Conservation (phyloP, 495 filamentous ascomycete genomes). For the Hypoxylon subgilvum region DNA sequence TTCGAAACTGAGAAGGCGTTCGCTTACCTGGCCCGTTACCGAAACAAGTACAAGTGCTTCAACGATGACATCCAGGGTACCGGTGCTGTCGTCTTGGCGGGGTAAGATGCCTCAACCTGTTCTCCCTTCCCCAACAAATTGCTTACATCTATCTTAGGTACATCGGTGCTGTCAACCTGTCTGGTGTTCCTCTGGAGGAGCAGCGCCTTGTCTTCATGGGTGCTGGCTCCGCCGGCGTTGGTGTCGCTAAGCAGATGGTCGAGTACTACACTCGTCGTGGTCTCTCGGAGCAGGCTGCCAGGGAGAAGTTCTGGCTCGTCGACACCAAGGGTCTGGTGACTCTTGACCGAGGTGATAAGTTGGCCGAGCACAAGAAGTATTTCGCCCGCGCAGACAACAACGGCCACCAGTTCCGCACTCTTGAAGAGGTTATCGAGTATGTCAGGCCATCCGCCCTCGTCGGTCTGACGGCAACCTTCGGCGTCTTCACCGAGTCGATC, state of each 20-base stretch:
- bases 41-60: constrained; percentile 88
- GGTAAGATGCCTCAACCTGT: constrained; percentile 50
- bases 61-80: constrained; percentile 99
- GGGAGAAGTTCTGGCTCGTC: constrained; percentile 93
- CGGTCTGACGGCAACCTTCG: constrained; percentile 91
- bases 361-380: constrained; percentile 97
- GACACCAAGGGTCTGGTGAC: constrained; percentile 97
- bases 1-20: constrained; percentile 95
- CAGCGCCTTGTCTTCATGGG: constrained; percentile 96
- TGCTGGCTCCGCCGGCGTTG: constrained; percentile 92
- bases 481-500: constrained; percentile 89
- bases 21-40: constrained; percentile 88
- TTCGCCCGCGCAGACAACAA: constrained; percentile 91
- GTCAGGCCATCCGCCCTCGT: constrained; percentile 94
- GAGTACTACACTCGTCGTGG: constrained; percentile 94
- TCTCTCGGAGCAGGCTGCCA: constrained; percentile 88
- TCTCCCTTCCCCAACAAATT: constrained; percentile 7
- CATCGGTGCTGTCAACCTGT: constrained; percentile 91
- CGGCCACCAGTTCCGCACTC: constrained; percentile 86
- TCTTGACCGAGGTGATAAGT: constrained; percentile 87
- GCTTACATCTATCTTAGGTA: constrained; percentile 57
- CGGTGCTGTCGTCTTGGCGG: constrained; percentile 90
- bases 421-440: constrained; percentile 90
- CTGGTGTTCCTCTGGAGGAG: constrained; percentile 82
- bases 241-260: constrained; percentile 95